Evolutionary conservation across 139 green algal species (phyloP), one percentile per base, ranked within the genome.

Genomic region (Gonium pectorale): DNA sequence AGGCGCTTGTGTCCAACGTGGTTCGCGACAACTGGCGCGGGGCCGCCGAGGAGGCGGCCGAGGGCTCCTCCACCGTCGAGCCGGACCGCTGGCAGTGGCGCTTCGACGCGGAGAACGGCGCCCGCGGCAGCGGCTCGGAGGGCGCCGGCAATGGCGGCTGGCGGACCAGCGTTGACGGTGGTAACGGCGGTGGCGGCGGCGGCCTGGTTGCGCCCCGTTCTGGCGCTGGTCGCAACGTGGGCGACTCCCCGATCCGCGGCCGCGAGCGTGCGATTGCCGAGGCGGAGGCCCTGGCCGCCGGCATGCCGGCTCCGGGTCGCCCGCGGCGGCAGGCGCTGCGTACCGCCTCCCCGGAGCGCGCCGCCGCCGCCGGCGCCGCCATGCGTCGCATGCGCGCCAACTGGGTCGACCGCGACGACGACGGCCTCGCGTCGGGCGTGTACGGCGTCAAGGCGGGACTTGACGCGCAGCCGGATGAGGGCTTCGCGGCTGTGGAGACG

Each of bases 351-450:
- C 40, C 56, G 0, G 59, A 82, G 54, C 74, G 74, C 6, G 74
- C 74, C 13, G 74, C 74, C 1, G 74, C 74, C 19, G 74, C 74
- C 1, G 73, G n/a, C 1, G 73, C 56, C 26, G 74, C 74, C 2
- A 66, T 82, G 74, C n/a, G 40, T 19, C 27, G 3, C 29, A 22
- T 82, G 59, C 56, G 59, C 2, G 17, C 37, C 15, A 35, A 82
- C 59, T 6, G 51, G 72, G 72, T 21, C 11, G 52, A 9, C 2
- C 44, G 29, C 35, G 51, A 68, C 52, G 52, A 80, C 27, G 72
- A 80, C 52, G 72, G 72, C 3, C 24, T 67, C 26, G 21, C 9
- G 35, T 44, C 24, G 33, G 72, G 72, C 3, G 72, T 52, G 44
- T 66, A n/a, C 35, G 70, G 70, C 44, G 31, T 5, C 62, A 15